A percentile compares a stretch with the other conserved stretches of the same genome.
phyloP scores from a whole-genome alignment of 1,139 yeast genomes.

The Geotrichum reessii region DNA sequence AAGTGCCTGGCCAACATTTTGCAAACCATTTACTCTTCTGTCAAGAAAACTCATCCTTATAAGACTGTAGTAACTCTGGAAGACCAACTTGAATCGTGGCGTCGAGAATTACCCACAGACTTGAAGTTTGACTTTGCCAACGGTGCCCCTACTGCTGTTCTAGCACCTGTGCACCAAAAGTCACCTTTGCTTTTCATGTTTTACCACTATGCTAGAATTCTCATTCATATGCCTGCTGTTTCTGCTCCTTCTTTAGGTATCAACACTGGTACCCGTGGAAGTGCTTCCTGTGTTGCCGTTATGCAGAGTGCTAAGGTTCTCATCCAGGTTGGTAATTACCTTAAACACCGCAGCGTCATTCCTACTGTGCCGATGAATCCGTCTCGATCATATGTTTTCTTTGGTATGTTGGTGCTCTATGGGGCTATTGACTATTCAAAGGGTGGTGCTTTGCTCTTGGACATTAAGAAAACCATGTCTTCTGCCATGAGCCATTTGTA shows the following conservation, averaged over 20 bases:
- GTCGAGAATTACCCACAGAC: slow-evolving; percentile 57
- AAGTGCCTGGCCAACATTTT: slow-evolving; percentile 68
- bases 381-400: slow-evolving; percentile 62
- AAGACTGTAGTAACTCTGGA: slow-evolving; percentile 47
- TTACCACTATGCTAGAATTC: slow-evolving; percentile 71
- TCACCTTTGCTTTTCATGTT: slow-evolving; percentile 56
- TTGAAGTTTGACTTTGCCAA: slow-evolving; percentile 61
- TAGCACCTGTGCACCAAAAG: slow-evolving; percentile 43
- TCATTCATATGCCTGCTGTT: slow-evolving; percentile 72
- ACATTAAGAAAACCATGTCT: slow-evolving; percentile 45
- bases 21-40: slow-evolving; percentile 47
- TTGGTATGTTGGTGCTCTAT: slow-evolving; percentile 65
- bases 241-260: slow-evolving; percentile 37
- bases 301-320: slow-evolving; percentile 72
- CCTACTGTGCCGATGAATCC: slow-evolving; percentile 63
- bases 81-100: slow-evolving; percentile 71
- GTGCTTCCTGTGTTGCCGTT: slow-evolving; percentile 59
- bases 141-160: slow-evolving; percentile 47
- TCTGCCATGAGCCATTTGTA: slow-evolving; percentile 26
- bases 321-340: slow-evolving; percentile 51
- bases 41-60: slow-evolving; percentile 41
- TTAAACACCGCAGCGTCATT: slow-evolving; percentile 41
- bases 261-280: slow-evolving; percentile 36
- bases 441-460: slow-evolving; percentile 74
- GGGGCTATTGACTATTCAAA: slow-evolving; percentile 78